Evolutionary conservation across 768 basidiomycete genomes (phyloP), one percentile per base, ranked within the genome.

Genomic region (Tylopilus sp.): DNA sequence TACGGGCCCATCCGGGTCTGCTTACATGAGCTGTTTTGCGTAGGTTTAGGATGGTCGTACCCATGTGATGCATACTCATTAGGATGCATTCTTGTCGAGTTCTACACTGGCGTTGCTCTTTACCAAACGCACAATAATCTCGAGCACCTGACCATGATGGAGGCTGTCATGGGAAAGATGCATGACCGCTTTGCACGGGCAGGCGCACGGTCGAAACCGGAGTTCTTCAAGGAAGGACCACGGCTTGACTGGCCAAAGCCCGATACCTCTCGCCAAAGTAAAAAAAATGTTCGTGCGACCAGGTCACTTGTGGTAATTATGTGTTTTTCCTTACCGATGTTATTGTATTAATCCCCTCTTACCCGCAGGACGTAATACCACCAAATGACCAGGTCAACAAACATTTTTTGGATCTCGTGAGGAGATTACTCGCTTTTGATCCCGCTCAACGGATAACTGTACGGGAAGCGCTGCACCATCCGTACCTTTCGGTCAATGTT

Each of bases 101-200:
- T 99, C 68, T 95, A 84, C 73, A 99, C 97, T 17, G 97, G 97
- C 23, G 83, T 93, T 30, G 97, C 97, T 8, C 80, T 99, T n/a
- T 99, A 97, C 73, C 97, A 99, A 71, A 98, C 97, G 1, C 97
- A 98, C 63, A 95, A 98, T 71, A 98, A 99, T 68, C 80, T 98
- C 9, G 97, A 99, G 69, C 97, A 99, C 71, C 82, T 99, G 13
- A 97, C 95, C 36, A 99, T 99, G 97, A 99, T 99, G 97, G 95
- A 98, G 68, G 86, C 90, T 68, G 97, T 98, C 35, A 98, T 98
- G 90, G 95, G 95, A 52, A 91, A 89, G 74, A 95, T 98, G 87
- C 91, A 95, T 0, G 85, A 88, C 45, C 83, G 86, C 6, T 92
- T 95, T 64, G 82, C 83, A 33, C 79, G 86, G 39, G 77, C 79